Base-by-base conservation (phyloP, 2,329 filamentous ascomycete genomes). In the Stagonosporopsis vannaccii region DNA sequence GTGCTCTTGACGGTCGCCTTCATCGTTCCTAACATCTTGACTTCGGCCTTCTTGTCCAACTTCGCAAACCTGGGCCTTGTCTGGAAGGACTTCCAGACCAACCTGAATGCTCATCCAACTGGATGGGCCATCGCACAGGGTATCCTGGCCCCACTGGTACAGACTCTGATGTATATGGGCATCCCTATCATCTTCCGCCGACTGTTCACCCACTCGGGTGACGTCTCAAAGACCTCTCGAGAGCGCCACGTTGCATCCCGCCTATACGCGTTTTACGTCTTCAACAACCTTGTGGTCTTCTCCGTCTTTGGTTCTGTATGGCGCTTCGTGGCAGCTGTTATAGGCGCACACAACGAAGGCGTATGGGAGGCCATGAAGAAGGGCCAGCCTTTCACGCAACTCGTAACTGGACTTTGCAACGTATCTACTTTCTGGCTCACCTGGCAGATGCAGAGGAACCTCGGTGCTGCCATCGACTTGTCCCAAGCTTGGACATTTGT, bases 201-300 rank as follows among this genome's bases (percentile, higher is more conserved):
- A 28, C 82, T 98, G 35, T 89, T 92, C 20, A 89, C 92, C 52
- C 86, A 86, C 63, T 90, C 91, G 7, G 95, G 95, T 60, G 94
- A 97, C 73, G 85, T 91, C 61, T 96, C 92, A 32, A 98, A 97
- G 78, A 96, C 91, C 0, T 90, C 91, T 25, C 87, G 95, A 49
- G 95, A 99, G 74, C 85, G 91, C 19, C 94, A 98, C 75, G 95
- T 98, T 48, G 84, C 94, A 55, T 88, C 87, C 60, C 96, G 96
- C 74, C 83, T 99, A 1, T 99, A 96, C 77, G 85, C 90, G n/a
- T 99, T 99, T 80, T 98, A 98, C 77, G 86, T 97, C 48, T 92
- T 99, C 82, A 98, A 99, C 84, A 97, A 98, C 73, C 78, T 98
- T 51, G 80, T 98, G 60, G 87, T 98, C 47, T 97, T 98, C 76